Percentiles rank a stretch among this genome's conserved stretches.
Conservation (phyloP, 176 grass and related monocot genomes). For the Panicum miliaceum region DNA sequence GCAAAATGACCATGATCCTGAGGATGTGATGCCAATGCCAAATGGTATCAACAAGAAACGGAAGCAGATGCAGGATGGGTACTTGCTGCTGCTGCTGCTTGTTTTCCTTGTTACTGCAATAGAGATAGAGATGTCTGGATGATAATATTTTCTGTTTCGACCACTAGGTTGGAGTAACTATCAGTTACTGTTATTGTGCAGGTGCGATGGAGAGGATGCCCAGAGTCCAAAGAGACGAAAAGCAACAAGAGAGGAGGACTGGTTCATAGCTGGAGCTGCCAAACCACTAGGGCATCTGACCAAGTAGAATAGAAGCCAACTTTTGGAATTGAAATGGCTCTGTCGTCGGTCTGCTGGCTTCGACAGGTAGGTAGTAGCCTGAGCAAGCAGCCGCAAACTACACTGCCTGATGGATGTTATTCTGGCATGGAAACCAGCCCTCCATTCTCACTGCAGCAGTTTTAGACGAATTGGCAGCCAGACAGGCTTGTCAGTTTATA, state of each 20-base stretch:
- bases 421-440: too few relatives aligned
- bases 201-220: not conserved
- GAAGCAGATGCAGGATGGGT: constrained; percentile 54
- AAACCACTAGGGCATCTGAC: too few relatives aligned
- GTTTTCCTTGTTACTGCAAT: not conserved
- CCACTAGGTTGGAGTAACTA: not conserved
- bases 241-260: not conserved
- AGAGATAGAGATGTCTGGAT: not conserved
- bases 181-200: not conserved
- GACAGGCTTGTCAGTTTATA: too few relatives aligned
- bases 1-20: constrained; percentile 4
- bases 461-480: not conserved
- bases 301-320: too few relatives aligned
- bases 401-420: too few relatives aligned
- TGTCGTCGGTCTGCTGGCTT: too few relatives aligned
- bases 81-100: constrained; percentile 11
- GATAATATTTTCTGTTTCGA: too few relatives aligned
- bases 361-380: too few relatives aligned
- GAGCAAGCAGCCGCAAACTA: too few relatives aligned
- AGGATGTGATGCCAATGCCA: not conserved
- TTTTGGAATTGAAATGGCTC: too few relatives aligned
- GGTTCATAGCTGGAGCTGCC: not conserved
- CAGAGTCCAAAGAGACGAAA: not conserved
- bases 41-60: constrained; percentile 25
- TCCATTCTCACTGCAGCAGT: too few relatives aligned